phyloP scores from a whole-genome alignment of 345 rosid genomes.

The Moricandia moricandioides region DNA sequence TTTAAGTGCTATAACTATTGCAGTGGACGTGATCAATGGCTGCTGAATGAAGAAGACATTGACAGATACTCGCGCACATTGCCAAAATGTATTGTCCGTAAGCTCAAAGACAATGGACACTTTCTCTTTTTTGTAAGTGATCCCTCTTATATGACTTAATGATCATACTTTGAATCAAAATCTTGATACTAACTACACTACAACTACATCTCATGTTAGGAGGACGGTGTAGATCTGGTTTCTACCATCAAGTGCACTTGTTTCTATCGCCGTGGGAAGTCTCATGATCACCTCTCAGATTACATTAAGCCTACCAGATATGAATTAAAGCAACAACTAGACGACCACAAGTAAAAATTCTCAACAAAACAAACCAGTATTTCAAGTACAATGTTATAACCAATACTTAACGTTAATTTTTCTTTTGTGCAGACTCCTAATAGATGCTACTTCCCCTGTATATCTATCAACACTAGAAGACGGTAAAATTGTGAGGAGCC shows the following conservation, averaged over 20 bases:
- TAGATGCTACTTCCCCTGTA: slow-evolving; percentile 49
- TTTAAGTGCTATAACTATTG: background rate
- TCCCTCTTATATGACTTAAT: slow-evolving; percentile 15
- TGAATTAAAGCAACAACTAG: slow-evolving; percentile 42
- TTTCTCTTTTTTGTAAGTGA: slow-evolving; percentile 71
- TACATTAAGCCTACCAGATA: slow-evolving; percentile 48
- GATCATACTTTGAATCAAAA: background rate
- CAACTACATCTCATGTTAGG: slow-evolving; percentile 40
- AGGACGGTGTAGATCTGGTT: slow-evolving; percentile 48
- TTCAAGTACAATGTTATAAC: background rate
- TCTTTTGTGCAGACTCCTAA: slow-evolving; percentile 35
- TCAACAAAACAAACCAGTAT: background rate
- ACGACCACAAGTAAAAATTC: slow-evolving; percentile 32
- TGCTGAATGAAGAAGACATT: slow-evolving; percentile 63
- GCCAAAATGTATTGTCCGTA: slow-evolving; percentile 52
- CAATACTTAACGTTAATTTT: background rate
- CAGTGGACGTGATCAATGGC: slow-evolving; percentile 72
- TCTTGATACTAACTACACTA: background rate
- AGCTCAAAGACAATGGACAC: slow-evolving; percentile 54
- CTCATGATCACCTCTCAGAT: slow-evolving; percentile 44
- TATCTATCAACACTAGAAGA: slow-evolving; percentile 67
- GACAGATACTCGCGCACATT: slow-evolving; percentile 42
- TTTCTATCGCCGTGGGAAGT: slow-evolving; percentile 57
- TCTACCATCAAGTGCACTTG: slow-evolving; percentile 42
- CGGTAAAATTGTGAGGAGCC: slow-evolving; percentile 62